Evolutionary conservation across 225 moss, liverwort and hornwort species (phyloP).

Genomic region (Antitrichia curtipendula): DNA sequence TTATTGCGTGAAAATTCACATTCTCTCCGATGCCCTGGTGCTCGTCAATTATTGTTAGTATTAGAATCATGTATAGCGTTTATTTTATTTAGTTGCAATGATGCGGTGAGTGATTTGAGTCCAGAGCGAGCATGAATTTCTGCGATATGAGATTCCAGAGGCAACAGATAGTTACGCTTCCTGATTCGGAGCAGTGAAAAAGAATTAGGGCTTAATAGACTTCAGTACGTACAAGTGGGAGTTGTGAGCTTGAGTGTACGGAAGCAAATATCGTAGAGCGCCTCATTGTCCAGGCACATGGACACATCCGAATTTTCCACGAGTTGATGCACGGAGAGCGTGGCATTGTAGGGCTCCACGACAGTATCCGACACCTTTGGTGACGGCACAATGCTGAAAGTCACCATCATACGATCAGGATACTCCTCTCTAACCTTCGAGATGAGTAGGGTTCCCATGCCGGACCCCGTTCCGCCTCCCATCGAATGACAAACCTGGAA

Average conservation of each 20-base stretch:
- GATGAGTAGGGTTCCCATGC: conserved; percentile 22
- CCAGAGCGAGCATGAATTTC: not conserved
- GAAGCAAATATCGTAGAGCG: conserved; percentile 50
- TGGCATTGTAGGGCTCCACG: conserved; percentile 48
- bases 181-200: too few species aligned
- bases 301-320: conserved; percentile 42
- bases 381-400: conserved; percentile 40
- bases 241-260: conserved; percentile 49
- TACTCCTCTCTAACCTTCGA: not conserved
- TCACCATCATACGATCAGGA: conserved; percentile 50
- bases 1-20: not conserved
- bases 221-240: conserved; percentile 25
- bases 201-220: not conserved
- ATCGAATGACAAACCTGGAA: conserved; percentile 43
- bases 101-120: not conserved
- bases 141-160: not conserved
- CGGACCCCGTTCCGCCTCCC: conserved; percentile 45
- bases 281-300: conserved; percentile 43
- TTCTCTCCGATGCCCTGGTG: not conserved
- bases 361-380: conserved; percentile 47
- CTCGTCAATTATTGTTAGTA: not conserved
- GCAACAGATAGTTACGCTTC: too few species aligned
- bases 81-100: not conserved
- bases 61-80: not conserved
- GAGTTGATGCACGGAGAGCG: conserved; percentile 42